Evolutionary conservation across 352 stramenopile genomes (phyloP).

Genomic region (Pythium dissimile): DNA sequence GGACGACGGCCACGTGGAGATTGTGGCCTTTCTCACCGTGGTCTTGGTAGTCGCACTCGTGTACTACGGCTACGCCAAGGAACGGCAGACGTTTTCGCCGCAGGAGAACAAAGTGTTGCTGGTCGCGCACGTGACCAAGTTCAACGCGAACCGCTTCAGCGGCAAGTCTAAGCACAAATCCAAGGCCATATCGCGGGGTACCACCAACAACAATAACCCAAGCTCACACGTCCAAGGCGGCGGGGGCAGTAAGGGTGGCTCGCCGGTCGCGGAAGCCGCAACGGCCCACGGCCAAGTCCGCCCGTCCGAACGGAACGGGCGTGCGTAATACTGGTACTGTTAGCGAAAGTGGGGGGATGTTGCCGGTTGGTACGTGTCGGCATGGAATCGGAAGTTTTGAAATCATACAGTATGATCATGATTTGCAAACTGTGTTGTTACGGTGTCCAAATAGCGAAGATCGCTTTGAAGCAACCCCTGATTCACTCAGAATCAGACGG

Average conservation of each 20-base stretch:
- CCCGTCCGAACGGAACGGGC: too few species aligned
- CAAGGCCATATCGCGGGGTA: neutral
- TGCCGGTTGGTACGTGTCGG: too few species aligned
- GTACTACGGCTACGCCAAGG: conserved; percentile 21
- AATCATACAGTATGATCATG: too few species aligned
- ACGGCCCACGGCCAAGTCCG: too few species aligned
- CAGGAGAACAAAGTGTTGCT: conserved; percentile 26
- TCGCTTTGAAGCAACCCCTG: too few species aligned
- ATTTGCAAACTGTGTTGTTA: too few species aligned
- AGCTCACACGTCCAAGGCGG: neutral
- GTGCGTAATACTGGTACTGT: too few species aligned
- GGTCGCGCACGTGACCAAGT: conserved; percentile 19
- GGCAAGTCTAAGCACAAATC: conserved; percentile 6
- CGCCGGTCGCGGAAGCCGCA: neutral
- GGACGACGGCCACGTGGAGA: neutral
- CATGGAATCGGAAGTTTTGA: too few species aligned
- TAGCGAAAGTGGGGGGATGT: too few species aligned
- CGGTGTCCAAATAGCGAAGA: too few species aligned
- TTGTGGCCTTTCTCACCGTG: conserved; percentile 7
- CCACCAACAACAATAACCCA: neutral
- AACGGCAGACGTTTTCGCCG: conserved; percentile 22
- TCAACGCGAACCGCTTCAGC: conserved; percentile 11
- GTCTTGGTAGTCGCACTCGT: conserved; percentile 4
- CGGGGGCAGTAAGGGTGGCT: too few species aligned
- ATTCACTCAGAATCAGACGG: too few species aligned